Percentiles rank a stretch among this genome's conserved stretches.
These are phyloP conservation scores for Aspergillus hancockii DNA, from an alignment of 495 filamentous ascomycete genomes.

Conservation along the genomic window DNA sequence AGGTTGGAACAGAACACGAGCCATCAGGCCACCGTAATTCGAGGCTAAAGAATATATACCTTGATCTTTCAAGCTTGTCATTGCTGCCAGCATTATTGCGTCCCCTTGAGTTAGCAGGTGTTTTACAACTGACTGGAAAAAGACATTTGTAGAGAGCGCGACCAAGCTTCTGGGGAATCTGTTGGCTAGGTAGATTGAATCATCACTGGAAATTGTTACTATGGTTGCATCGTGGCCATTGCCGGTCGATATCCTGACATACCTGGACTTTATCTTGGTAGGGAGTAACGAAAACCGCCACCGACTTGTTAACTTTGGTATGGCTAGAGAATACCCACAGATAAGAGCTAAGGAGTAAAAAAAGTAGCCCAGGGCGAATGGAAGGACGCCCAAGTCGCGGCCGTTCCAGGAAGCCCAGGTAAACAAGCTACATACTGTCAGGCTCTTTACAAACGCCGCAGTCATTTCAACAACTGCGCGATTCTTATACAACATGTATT, in stretches of 20 bases:
- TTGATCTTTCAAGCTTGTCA: constrained; percentile 76
- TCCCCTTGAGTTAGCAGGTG: constrained; percentile 94
- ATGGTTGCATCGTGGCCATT: constrained; percentile 1
- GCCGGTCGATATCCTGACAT: constrained; percentile 17
- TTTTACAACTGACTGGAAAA: constrained; percentile 85
- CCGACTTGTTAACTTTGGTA: constrained; percentile 39
- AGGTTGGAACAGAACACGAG: constrained; percentile 89
- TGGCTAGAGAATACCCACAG: constrained; percentile 61
- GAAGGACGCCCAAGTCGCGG: constrained; percentile 68
- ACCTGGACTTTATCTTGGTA: constrained; percentile 46
- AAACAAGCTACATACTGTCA: constrained; percentile 65
- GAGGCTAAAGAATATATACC: constrained; percentile 92
- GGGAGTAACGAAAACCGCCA: constrained; percentile 61
- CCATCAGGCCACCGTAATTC: constrained; percentile 91
- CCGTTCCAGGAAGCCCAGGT: constrained; percentile 53
- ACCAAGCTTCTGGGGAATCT: constrained; percentile 68
- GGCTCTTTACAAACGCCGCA: constrained; percentile 75
- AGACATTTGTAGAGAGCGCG: constrained; percentile 71
- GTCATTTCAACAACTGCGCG: constrained; percentile 77
- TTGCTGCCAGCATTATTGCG: constrained; percentile 75
- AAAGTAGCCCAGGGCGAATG: constrained; percentile 88
- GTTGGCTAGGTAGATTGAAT: constrained; percentile 52
- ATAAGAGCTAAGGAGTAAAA: constrained; percentile 69
- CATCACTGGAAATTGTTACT: constrained; percentile 24
- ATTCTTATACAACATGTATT: constrained; percentile 74